These are phyloP conservation scores for Boletellus sp. DNA, from an alignment of 1,284 basidiomycete genomes.

Conservation along the genomic window DNA sequence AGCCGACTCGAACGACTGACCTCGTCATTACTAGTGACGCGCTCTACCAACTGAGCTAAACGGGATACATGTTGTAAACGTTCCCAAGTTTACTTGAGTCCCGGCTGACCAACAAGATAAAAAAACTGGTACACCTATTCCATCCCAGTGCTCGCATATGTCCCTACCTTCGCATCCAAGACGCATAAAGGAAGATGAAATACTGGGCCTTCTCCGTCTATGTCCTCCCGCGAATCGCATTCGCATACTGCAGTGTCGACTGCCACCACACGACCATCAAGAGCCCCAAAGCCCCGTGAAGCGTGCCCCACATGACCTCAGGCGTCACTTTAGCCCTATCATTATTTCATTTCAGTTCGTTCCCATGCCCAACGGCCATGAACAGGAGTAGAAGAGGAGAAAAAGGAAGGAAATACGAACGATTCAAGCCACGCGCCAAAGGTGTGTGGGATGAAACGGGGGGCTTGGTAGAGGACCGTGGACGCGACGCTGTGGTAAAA, in stretches of 20 bases:
- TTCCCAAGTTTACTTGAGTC: no score
- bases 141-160: neutral
- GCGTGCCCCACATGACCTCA: conserved; percentile 62
- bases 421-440: conserved; percentile 60
- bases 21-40: conserved; percentile 59
- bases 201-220: neutral
- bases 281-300: conserved; percentile 66
- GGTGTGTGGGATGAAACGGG: conserved; percentile 72
- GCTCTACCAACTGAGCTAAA: conserved; percentile 62
- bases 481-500: conserved; percentile 75
- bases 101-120: no score
- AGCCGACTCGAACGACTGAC: conserved; percentile 53
- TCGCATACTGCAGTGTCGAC: conserved; percentile 53
- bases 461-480: conserved; percentile 70
- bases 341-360: neutral
- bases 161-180: no score
- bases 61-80: conserved; percentile 20
- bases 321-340: conserved; percentile 59
- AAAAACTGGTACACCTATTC: no score
- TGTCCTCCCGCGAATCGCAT: conserved; percentile 36
- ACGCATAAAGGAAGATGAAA: neutral
- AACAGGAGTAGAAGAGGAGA: neutral
- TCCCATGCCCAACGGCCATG: neutral
- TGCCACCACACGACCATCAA: conserved; percentile 76
- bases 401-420: conserved; percentile 39